Conservation (phyloP, 2,329 filamentous ascomycete species). For the Biscogniauxia marginata region DNA sequence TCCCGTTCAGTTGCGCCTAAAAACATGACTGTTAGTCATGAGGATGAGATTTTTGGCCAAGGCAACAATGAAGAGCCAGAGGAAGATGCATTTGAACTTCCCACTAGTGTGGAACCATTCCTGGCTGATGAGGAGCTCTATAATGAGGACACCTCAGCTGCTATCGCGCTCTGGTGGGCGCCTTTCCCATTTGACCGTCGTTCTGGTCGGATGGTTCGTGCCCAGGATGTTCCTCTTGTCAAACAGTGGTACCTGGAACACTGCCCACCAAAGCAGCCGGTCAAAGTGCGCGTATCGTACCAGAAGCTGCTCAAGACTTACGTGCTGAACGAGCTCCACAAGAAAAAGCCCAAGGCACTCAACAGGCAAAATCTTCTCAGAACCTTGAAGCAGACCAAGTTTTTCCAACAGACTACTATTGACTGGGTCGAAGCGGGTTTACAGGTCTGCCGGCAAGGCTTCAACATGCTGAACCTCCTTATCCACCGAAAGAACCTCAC, state of each 20-base stretch:
- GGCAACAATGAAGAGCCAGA: conserved; percentile 72
- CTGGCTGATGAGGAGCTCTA: conserved; percentile 85
- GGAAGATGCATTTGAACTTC: conserved; percentile 83
- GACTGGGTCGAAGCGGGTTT: conserved; percentile 99
- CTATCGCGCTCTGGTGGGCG: conserved; percentile 96
- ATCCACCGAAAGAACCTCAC: conserved; percentile 99
- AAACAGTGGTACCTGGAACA: conserved; percentile 99
- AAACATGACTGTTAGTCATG: conserved; percentile 87
- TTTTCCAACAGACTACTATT: conserved; percentile 98
- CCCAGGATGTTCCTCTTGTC: conserved; percentile 92
- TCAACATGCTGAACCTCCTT: conserved; percentile 97
- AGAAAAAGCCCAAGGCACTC: conserved; percentile 90
- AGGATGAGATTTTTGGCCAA: conserved; percentile 87
- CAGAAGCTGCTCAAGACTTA: conserved; percentile 96
- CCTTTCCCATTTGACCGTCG: conserved; percentile 93
- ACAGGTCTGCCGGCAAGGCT: conserved; percentile 96
- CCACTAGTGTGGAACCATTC: conserved; percentile 80
- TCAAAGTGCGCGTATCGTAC: conserved; percentile 97
- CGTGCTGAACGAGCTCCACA: conserved; percentile 94
- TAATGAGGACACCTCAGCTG: conserved; percentile 83
- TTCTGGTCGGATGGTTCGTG: conserved; percentile 93
- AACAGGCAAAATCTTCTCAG: conserved; percentile 90
- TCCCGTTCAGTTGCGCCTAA: conserved; percentile 91
- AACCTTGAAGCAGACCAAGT: conserved; percentile 93
- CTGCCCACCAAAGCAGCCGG: conserved; percentile 80